A percentile compares a stretch with the other conserved stretches of the same genome.
Conservation (phyloP, 73 alveolate genomes). For the Paramecium octaurelia region DNA sequence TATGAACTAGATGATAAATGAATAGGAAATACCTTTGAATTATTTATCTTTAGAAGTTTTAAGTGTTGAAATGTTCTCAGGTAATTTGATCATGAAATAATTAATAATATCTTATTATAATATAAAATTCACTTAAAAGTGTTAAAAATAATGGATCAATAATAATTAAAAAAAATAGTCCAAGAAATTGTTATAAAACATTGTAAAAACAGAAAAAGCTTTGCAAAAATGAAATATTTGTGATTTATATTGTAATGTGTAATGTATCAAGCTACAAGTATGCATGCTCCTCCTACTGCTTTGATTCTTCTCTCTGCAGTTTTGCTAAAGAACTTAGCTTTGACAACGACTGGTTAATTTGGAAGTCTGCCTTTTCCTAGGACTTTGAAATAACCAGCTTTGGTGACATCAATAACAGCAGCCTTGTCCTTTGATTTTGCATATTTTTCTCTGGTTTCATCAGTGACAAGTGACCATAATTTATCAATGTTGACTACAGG, state of each 20-base stretch:
- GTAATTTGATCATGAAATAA: not conserved
- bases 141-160: not conserved
- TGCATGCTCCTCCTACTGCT: conserved; percentile 98
- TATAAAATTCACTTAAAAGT: not conserved
- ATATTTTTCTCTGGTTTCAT: conserved; percentile 89
- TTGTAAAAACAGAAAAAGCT: not conserved
- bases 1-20: not conserved
- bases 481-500: conserved; percentile 92
- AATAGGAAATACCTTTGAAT: not conserved
- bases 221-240: not conserved
- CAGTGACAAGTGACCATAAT: conserved; percentile 94
- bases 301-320: conserved; percentile 96
- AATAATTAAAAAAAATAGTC: not conserved
- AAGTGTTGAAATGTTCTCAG: not conserved
- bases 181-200: not conserved
- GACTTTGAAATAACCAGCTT: conserved; percentile 94
- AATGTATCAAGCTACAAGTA: conserved; percentile 86
- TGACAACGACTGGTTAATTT: conserved; percentile 87
- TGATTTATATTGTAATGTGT: not conserved
- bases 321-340: conserved; percentile 93
- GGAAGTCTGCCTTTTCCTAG: conserved; percentile 96
- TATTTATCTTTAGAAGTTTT: not conserved
- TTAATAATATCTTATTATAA: not conserved
- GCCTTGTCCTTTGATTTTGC: conserved; percentile 80
- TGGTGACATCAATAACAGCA: conserved; percentile 96